Evolutionary conservation across 2,329 filamentous ascomycete species (phyloP), one percentile per base, ranked within the genome.

Genomic region (Cercospora citrullina): DNA sequence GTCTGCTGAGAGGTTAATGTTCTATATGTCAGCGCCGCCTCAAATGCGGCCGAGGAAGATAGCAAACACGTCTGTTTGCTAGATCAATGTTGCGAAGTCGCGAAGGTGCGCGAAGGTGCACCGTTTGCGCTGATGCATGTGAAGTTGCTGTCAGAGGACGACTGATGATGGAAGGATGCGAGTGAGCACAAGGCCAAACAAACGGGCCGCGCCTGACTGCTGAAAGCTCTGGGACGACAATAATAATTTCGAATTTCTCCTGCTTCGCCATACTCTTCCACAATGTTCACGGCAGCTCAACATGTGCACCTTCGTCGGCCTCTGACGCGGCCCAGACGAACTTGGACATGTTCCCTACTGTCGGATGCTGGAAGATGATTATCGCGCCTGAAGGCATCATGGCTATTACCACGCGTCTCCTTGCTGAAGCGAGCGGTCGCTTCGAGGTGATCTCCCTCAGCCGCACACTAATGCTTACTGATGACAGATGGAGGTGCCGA

Each of bases 11-110:
- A 51, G 28, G 63, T 65, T 61, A 61, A 36, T 30, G 33, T 53
- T 55, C 63, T 61, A 30, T 51, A 8, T 30, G 57, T 65, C 18
- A 65, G 64, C 53, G 42, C 64, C 58, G 59, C 58, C 18, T 51
- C 57, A n/a, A 33, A 61, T 28, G 57, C 59, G 64, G 64, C 23
- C 31, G 42, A 65, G 26, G 16, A 48, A 45, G 26, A 4, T 16
- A 39, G 58, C 58, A 65, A 36, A 61, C 48, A 21, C 12, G 28
- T 7, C 31, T 65, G 64, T 61, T 39, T 65, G 64, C 57, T 42
- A 48, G 30, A 65, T 36, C 58, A 60, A 61, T 5, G 55, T 21
- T n/a, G 60, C 30, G 45, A 31, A 53, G 28, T 23, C 42, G 61
- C 48, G 48, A 31, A 53, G 28, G 23, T 63, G 42, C 26, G 16